Percentiles rank a stretch among this genome's conserved stretches.
These are phyloP conservation scores for Castanea sativa DNA, from an alignment of 306 rosid species.

Conservation along the genomic window DNA sequence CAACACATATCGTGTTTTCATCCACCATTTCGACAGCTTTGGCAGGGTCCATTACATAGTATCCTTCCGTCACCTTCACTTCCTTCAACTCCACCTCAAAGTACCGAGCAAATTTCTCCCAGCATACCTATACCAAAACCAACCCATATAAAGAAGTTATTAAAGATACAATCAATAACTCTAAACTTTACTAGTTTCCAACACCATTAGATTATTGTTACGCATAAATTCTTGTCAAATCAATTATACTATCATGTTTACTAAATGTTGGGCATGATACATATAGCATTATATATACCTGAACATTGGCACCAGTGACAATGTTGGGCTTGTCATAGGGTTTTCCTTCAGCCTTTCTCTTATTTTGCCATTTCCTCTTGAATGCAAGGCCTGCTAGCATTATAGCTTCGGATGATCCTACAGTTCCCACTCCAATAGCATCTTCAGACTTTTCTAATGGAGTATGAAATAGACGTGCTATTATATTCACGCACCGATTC, in stretches of 20 bases:
- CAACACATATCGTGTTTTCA: conserved; percentile 80
- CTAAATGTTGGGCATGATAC: not conserved
- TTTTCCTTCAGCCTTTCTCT: conserved; percentile 51
- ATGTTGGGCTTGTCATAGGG: conserved; percentile 66
- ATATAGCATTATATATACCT: conserved; percentile 27
- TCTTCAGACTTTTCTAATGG: conserved; percentile 50
- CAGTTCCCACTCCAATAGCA: conserved; percentile 63
- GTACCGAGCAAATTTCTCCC: conserved; percentile 79
- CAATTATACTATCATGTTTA: not conserved
- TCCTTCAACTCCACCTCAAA: conserved; percentile 75
- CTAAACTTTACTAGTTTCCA: too few species aligned
- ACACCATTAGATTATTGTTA: too few species aligned
- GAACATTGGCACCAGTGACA: conserved; percentile 74
- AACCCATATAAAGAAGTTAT: too few species aligned
- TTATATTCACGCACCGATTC: conserved; percentile 81
- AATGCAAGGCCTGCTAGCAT: conserved; percentile 88
- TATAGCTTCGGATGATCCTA: conserved; percentile 86
- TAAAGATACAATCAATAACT: too few species aligned
- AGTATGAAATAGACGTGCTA: conserved; percentile 61
- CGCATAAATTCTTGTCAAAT: too few species aligned
- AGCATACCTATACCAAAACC: conserved; percentile 46
- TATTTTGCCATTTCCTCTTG: conserved; percentile 78
- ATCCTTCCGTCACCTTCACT: conserved; percentile 67
- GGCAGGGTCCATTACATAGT: conserved; percentile 76
- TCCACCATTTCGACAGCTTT: conserved; percentile 77